Percentiles rank a stretch among this genome's conserved stretches.
Conservation (phyloP, 345 rosid genomes). For the Salix exigua region DNA sequence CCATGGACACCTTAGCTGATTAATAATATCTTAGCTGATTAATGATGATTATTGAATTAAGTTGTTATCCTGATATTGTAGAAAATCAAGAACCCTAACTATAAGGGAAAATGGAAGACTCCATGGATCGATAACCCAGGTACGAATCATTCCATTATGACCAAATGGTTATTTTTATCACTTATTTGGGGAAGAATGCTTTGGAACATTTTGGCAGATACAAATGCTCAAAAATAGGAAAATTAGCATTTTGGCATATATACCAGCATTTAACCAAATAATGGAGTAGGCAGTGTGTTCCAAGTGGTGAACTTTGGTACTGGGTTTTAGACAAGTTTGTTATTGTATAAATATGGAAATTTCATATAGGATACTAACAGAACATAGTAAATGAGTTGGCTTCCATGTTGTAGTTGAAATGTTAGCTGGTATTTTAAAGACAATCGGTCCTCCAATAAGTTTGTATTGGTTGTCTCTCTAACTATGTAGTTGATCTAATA, state of each 20-base stretch:
- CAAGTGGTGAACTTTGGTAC: not conserved
- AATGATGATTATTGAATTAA: not conserved
- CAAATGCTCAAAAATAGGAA: not conserved
- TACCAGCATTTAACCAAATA: not conserved
- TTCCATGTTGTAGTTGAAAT: not conserved
- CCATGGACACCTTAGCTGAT: not conserved
- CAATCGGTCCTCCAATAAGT: not conserved
- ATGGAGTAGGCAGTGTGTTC: not conserved
- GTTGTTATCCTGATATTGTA: conserved; percentile 16
- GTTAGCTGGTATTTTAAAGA: not conserved
- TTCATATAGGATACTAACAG: not conserved
- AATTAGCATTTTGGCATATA: not conserved
- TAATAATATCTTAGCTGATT: not conserved
- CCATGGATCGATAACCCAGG: conserved; percentile 96
- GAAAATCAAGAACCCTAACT: conserved; percentile 91
- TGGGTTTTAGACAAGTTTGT: not conserved
- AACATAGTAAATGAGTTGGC: not conserved
- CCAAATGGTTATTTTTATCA: not conserved
- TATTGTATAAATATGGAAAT: not conserved
- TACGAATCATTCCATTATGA: not conserved
- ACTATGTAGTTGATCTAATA: not conserved
- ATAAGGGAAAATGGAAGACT: conserved; percentile 88
- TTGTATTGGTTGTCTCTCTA: not conserved
- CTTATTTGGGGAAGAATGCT: not conserved
- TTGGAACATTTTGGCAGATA: not conserved